Evolutionary conservation across 345 rosid genomes (phyloP).

Genomic region (Brassica rapa): DNA sequence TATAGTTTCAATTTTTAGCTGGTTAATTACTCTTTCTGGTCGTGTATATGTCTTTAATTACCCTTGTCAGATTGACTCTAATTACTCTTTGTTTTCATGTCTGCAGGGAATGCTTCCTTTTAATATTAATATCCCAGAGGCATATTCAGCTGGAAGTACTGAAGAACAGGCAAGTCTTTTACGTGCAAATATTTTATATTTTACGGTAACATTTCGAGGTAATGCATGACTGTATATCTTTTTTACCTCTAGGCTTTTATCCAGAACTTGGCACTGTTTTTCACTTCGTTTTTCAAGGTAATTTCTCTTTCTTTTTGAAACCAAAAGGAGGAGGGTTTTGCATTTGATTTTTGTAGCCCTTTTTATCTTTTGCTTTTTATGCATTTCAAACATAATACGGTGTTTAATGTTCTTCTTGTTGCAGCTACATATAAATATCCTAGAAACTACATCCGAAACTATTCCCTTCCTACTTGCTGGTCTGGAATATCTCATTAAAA

Average conservation of each 20-base stretch:
- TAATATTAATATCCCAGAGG: slow-evolving; percentile 73
- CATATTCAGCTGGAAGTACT: slow-evolving; percentile 74
- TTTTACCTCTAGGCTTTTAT: slow-evolving; percentile 76
- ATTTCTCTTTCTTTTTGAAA: slow-evolving; percentile 23
- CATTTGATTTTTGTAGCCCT: not conserved
- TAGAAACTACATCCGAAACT: slow-evolving; percentile 75
- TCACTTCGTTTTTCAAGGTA: slow-evolving; percentile 94
- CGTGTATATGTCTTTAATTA: not conserved
- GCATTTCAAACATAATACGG: not conserved
- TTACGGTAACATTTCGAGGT: slow-evolving; percentile 5
- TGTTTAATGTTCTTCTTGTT: slow-evolving; percentile 3
- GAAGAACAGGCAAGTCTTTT: slow-evolving; percentile 73
- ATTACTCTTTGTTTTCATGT: slow-evolving; percentile 14
- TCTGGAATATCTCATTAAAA: slow-evolving; percentile 80
- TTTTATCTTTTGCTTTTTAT: slow-evolving; percentile 5
- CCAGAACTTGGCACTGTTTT: slow-evolving; percentile 96
- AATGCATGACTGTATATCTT: slow-evolving; percentile 1
- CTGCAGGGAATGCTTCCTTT: slow-evolving; percentile 67
- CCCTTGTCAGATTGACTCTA: not conserved
- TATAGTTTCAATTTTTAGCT: not conserved
- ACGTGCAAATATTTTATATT: not conserved
- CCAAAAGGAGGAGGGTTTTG: not conserved
- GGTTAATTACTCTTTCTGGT: not conserved
- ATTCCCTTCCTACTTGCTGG: slow-evolving; percentile 63
- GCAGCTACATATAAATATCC: slow-evolving; percentile 76